phyloP scores from a whole-genome alignment of 23 red algal species.

The Gracilaria domingensis region DNA sequence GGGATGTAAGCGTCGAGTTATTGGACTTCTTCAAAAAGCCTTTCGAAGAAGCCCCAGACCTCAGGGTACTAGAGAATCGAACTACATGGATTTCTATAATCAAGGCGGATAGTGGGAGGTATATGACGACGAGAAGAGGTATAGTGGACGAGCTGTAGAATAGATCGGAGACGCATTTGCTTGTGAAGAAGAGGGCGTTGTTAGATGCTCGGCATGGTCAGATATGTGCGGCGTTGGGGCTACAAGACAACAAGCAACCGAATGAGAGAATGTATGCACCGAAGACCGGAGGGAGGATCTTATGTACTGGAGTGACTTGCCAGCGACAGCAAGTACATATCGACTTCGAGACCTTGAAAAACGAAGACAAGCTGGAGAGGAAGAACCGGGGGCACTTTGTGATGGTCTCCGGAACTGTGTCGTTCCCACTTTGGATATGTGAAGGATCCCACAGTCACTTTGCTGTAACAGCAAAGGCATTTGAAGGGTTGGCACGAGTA shows the following conservation, averaged over 20 bases:
- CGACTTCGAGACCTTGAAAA: constrained; percentile 10
- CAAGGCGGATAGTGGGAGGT: neutral
- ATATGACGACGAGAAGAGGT: neutral
- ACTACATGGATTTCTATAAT: neutral
- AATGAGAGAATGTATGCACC: neutral
- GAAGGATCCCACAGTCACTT: constrained; percentile 16
- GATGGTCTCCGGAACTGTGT: constrained; percentile 4
- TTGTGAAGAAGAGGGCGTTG: neutral
- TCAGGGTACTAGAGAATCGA: neutral
- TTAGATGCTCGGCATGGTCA: neutral
- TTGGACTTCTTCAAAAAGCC: neutral
- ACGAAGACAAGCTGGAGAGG: neutral
- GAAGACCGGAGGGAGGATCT: constrained; percentile 7
- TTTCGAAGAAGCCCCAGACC: neutral
- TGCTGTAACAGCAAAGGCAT: neutral
- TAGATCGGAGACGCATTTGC: neutral
- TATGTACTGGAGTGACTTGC: neutral
- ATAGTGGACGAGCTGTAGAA: neutral
- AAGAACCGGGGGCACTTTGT: constrained; percentile 39
- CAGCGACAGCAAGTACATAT: constrained; percentile 15
- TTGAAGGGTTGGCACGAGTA: neutral
- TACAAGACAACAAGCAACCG: neutral
- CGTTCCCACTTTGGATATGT: constrained; percentile 14
- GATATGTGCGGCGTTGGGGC: neutral
- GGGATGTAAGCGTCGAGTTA: neutral